phyloP scores from a whole-genome alignment of 202 grass and related monocot species.

The Miscanthus sacchariflorus region DNA sequence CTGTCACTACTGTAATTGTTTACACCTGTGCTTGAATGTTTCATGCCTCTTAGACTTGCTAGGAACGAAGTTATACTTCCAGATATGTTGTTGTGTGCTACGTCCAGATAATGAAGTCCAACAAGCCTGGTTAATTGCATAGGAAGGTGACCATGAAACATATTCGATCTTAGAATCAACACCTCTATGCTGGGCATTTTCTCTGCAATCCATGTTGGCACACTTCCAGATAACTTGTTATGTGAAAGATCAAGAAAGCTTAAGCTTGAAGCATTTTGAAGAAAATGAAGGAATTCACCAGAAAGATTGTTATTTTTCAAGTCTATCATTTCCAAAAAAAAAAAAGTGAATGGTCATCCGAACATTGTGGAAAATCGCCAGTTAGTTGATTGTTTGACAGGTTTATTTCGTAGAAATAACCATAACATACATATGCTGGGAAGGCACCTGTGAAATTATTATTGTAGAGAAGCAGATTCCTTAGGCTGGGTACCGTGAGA shows the following conservation, averaged over 20 bases:
- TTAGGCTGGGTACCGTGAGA: neutral
- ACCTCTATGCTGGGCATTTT: constrained; percentile 25
- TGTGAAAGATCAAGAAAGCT: constrained; percentile 48
- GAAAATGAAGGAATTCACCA: constrained; percentile 48
- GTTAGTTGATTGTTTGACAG: constrained; percentile 45
- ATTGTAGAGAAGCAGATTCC: neutral
- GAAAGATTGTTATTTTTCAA: constrained; percentile 45
- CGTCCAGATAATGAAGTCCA: constrained; percentile 51
- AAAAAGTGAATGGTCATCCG: neutral
- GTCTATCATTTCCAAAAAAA: neutral
- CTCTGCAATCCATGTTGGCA: constrained; percentile 48
- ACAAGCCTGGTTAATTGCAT: neutral
- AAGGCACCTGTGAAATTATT: constrained; percentile 7
- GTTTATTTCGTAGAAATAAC: constrained; percentile 4
- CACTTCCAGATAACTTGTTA: constrained; percentile 45
- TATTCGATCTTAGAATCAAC: constrained; percentile 45
- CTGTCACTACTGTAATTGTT: neutral
- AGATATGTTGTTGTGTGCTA: constrained; percentile 36
- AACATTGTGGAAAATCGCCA: constrained; percentile 28
- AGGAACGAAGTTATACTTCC: constrained; percentile 19
- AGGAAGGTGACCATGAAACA: constrained; percentile 51
- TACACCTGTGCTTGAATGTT: fast-evolving
- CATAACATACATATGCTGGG: neutral
- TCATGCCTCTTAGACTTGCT: neutral
- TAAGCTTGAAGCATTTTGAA: neutral